Evolutionary conservation across 1,139 yeast genomes (phyloP).

Genomic region (Nadsonia starkeyi-henricii): DNA sequence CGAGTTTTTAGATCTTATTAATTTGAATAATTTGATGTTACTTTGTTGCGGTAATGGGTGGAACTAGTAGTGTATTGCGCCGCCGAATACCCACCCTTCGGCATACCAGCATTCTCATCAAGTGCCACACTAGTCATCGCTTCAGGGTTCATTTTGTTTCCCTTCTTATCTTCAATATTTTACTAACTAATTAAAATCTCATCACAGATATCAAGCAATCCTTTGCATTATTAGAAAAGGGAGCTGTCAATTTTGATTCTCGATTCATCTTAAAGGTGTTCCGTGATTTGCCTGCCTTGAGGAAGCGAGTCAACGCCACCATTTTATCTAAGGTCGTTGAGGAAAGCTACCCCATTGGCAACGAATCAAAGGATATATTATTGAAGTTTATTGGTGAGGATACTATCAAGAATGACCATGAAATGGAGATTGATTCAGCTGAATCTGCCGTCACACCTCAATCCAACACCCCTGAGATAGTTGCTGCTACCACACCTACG

Average conservation of each 20-base stretch:
- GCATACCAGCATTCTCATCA: no score
- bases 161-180: no score
- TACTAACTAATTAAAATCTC: neutral
- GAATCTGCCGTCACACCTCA: constrained; percentile 8
- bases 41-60: no score
- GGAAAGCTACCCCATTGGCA: constrained; percentile 37
- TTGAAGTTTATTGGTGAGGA: constrained; percentile 23
- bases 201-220: constrained; percentile 35
- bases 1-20: no score
- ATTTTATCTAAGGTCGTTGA: constrained; percentile 42
- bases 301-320: constrained; percentile 45
- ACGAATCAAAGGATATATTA: constrained; percentile 33
- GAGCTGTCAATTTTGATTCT: constrained; percentile 69
- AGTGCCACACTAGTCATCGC: no score
- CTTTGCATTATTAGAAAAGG: constrained; percentile 47
- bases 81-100: no score
- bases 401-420: constrained; percentile 7
- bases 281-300: constrained; percentile 65
- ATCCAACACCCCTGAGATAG: no score
- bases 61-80: no score
- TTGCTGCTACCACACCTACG: constrained; percentile 16
- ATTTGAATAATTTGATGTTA: no score
- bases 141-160: no score
- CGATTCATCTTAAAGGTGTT: constrained; percentile 76
- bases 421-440: constrained; percentile 18